Conservation (phyloP, 768 basidiomycete genomes). For the Melanogaster broomeanus region DNA sequence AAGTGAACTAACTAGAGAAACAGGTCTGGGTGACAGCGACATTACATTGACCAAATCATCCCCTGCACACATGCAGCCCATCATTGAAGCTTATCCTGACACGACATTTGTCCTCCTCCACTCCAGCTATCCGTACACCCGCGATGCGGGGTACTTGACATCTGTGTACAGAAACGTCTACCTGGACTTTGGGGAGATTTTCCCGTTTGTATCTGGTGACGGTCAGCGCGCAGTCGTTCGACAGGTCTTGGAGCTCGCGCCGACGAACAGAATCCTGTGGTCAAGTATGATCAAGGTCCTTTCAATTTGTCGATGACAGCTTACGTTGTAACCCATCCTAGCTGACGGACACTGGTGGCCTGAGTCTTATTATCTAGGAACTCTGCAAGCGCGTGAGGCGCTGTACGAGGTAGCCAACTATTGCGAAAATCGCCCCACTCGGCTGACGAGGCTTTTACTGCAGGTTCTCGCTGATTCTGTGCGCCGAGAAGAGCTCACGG, state of each 20-base stretch:
- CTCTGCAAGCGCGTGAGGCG: slow-evolving; percentile 60
- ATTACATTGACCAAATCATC: slow-evolving; percentile 58
- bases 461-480: slow-evolving; percentile 62
- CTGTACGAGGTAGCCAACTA: slow-evolving; percentile 51
- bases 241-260: slow-evolving; percentile 69
- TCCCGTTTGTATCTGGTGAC: slow-evolving; percentile 61
- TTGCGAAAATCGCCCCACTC: not conserved
- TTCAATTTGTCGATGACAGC: not conserved
- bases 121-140: slow-evolving; percentile 75
- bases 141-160: slow-evolving; percentile 77
- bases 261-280: slow-evolving; percentile 82
- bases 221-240: slow-evolving; percentile 63
- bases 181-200: slow-evolving; percentile 80
- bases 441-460: slow-evolving; percentile 56
- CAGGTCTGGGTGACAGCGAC: slow-evolving; percentile 71
- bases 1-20: not conserved
- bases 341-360: slow-evolving; percentile 56
- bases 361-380: slow-evolving; percentile 72
- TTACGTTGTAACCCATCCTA: slow-evolving; percentile 2
- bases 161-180: slow-evolving; percentile 74
- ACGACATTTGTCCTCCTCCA: slow-evolving; percentile 71
- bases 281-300: slow-evolving; percentile 52
- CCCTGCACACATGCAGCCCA: slow-evolving; percentile 65
- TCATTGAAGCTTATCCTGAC: slow-evolving; percentile 63
- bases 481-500: slow-evolving; percentile 48